phyloP scores from a whole-genome alignment of 1,284 basidiomycete genomes.

The Cyathus pygmaeus region DNA sequence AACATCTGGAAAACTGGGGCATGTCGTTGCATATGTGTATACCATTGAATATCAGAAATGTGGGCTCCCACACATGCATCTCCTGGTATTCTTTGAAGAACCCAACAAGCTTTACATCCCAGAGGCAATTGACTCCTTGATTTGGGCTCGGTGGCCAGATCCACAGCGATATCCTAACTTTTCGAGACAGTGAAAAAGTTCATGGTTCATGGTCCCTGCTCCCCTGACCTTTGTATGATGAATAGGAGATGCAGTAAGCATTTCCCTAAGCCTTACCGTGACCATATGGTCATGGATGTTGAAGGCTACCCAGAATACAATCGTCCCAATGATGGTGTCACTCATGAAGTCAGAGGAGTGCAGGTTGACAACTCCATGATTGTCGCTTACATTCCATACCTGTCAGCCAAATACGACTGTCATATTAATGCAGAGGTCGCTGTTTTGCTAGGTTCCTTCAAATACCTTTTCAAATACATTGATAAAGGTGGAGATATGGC shows the following conservation, averaged over 20 bases:
- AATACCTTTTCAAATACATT: conserved; percentile 60
- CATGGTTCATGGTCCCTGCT: conserved; percentile 63
- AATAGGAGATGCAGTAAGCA: conserved; percentile 51
- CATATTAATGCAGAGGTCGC: conserved; percentile 60
- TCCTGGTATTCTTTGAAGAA: conserved; percentile 49
- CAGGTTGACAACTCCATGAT: conserved; percentile 44
- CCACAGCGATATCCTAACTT: conserved; percentile 45
- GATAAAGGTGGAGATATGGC: conserved; percentile 53
- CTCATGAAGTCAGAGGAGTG: conserved; percentile 25
- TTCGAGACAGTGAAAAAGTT: conserved; percentile 40
- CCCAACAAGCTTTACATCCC: conserved; percentile 39
- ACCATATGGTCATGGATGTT: conserved; percentile 42
- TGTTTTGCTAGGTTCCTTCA: conserved; percentile 40
- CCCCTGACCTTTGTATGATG: conserved; percentile 47
- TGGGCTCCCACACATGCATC: conserved; percentile 59
- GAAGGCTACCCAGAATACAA: conserved; percentile 52
- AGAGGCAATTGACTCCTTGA: conserved; percentile 48
- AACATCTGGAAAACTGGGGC: conserved; percentile 45
- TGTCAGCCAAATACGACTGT: conserved; percentile 45
- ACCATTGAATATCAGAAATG: conserved; percentile 63
- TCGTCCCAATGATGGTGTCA: conserved; percentile 42
- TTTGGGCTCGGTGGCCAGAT: conserved; percentile 56
- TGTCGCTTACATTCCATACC: conserved; percentile 49
- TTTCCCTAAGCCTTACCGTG: conserved; percentile 50
- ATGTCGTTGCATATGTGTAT: conserved; percentile 47